These are phyloP conservation scores for Friedmanniomyces simplex DNA, from an alignment of 495 filamentous ascomycete genomes.

Conservation along the genomic window DNA sequence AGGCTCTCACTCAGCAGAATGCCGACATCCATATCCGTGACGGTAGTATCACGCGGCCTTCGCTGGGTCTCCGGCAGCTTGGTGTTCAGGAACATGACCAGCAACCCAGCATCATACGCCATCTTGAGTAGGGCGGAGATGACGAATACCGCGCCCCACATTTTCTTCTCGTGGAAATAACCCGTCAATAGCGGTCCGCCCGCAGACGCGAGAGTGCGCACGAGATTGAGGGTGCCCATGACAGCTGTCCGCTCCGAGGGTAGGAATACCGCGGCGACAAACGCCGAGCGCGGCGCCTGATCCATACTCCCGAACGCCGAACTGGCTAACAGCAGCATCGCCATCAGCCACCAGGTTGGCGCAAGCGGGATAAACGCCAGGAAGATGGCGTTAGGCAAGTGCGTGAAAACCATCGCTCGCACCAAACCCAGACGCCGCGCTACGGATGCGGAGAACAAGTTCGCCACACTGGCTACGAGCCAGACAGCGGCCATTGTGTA, in stretches of 20 bases:
- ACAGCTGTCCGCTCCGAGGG: constrained; percentile 63
- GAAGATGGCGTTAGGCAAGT: constrained; percentile 63
- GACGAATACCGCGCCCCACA: constrained; percentile 62
- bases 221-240: constrained; percentile 28
- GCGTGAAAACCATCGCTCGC: constrained; percentile 78
- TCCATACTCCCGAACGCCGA: constrained; percentile 68
- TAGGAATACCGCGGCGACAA: constrained; percentile 59
- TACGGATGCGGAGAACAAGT: constrained; percentile 62
- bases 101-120: constrained; percentile 60
- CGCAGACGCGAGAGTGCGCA: constrained; percentile 27
- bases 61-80: constrained; percentile 8
- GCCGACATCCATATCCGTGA: constrained; percentile 10
- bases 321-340: constrained; percentile 50
- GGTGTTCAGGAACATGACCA: constrained; percentile 48
- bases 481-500: constrained; percentile 56
- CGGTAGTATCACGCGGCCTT: not conserved
- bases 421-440: constrained; percentile 67
- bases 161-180: constrained; percentile 45
- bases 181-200: constrained; percentile 59
- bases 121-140: constrained; percentile 58
- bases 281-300: constrained; percentile 65
- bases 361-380: constrained; percentile 55
- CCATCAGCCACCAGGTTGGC: constrained; percentile 47
- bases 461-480: constrained; percentile 56
- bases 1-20: constrained; percentile 11